Base-by-base conservation (phyloP, 805 yeast species). In the Ogataea corticis region DNA sequence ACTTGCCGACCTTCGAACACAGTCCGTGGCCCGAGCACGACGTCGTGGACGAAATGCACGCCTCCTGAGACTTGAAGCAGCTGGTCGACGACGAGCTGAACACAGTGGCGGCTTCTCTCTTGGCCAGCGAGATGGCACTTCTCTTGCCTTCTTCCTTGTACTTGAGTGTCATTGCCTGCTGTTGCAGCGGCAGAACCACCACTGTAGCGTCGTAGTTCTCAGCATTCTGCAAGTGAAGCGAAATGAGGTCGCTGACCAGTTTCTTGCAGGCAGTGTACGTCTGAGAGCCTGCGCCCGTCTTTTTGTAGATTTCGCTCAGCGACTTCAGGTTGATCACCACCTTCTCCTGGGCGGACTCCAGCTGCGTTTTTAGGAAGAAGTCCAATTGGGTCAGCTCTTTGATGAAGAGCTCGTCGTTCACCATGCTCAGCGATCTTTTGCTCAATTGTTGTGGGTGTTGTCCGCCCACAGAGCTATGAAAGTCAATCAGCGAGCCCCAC, bases 11-110 rank as follows among this genome's bases (percentile, higher is more conserved):
- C 50, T 74, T 61, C 10, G 73, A 47, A 56, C 85, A 80, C 12
- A 63, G 44, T 10, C 85, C 85, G 58, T 79, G 83, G n/a, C 71
- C 67, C 30, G 72, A 72, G 58, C 85, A 80, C 30, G 71, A 66
- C 37, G 68, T 60, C 7, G 84, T 79, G 17, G 70, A 61, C 3
- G 62, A 67, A 42, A 69, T 57, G 60, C 85, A 80, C 1, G 71
- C 66, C 42, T 70, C 77, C 54, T 77, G 74, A 17, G 76, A 61
- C 11, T 63, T 25, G 52, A 65, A 78, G 48, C 78, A 75, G 3
- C 54, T 45, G 1, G 45, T 31, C 1, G 50, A 41, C 14, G 23
- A 4, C 30, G 41, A 42, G 18, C 44, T 32, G 43, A 55, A 49
- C 30, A 42, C 48, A 33, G 41, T 33, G 25, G 45, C 45, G 32